Percentiles rank a stretch among this genome's conserved stretches.
Evolutionary conservation across 805 yeast species (phyloP).

Genomic region (Vanderwaltozyma polyspora): DNA sequence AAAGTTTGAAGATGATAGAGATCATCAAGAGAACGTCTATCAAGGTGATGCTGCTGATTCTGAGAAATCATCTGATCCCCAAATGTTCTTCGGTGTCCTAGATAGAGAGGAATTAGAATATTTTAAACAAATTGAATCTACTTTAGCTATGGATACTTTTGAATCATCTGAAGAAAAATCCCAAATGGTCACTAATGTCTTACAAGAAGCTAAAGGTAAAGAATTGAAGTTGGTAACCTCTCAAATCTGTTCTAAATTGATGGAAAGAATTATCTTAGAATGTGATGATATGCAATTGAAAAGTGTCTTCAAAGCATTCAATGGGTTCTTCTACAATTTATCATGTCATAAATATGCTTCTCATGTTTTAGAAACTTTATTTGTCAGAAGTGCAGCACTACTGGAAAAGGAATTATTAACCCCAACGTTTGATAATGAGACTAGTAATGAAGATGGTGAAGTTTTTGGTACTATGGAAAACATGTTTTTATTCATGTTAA

Average conservation of each 20-base stretch:
- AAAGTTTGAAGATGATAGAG: constrained; percentile 3
- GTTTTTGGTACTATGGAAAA: constrained; percentile 50
- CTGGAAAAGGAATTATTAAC: constrained; percentile 61
- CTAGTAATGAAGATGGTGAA: constrained; percentile 26
- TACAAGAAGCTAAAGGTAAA: constrained; percentile 79
- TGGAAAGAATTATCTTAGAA: constrained; percentile 71
- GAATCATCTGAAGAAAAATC: constrained; percentile 58
- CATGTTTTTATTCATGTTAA: constrained; percentile 50
- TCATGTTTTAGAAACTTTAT: constrained; percentile 80
- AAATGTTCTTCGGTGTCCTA: constrained; percentile 73
- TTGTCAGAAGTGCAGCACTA: constrained; percentile 62
- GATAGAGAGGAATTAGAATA: constrained; percentile 79
- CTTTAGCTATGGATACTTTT: constrained; percentile 71
- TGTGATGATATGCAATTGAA: constrained; percentile 58
- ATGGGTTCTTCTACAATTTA: constrained; percentile 63
- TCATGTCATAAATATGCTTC: constrained; percentile 86
- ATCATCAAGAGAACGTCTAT: too few species aligned
- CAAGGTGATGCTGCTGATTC: constrained; percentile 12
- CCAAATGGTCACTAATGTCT: constrained; percentile 63
- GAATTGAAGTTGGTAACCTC: constrained; percentile 88
- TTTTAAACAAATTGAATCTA: constrained; percentile 85
- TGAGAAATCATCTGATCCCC: constrained; percentile 9
- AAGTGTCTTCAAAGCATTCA: constrained; percentile 51
- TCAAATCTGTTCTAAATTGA: constrained; percentile 85
- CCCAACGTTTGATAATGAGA: constrained; percentile 29